These are phyloP conservation scores for Phoenix roebelenii DNA, from an alignment of 176 grass and related monocot species.

Conservation along the genomic window DNA sequence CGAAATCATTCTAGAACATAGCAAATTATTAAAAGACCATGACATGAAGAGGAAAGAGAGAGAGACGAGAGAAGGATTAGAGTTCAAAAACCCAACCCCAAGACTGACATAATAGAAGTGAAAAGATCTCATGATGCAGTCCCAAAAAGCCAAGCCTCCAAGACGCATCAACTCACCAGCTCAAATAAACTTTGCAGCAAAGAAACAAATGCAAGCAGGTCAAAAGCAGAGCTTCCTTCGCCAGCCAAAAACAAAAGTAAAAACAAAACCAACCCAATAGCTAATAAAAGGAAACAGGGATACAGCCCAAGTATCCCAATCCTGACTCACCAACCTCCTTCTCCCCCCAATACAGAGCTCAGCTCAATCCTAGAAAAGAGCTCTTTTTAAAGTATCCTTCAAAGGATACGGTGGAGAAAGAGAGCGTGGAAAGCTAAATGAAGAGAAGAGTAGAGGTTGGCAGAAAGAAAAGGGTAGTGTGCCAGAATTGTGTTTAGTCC, in stretches of 20 bases:
- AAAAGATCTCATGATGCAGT: constrained; percentile 4
- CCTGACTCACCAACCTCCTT: not conserved
- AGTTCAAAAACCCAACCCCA: too few relatives aligned
- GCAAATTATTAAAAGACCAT: not conserved
- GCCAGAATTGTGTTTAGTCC: too few relatives aligned
- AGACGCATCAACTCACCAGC: constrained; percentile 7
- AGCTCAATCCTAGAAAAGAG: too few relatives aligned
- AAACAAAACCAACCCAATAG: constrained; percentile 1
- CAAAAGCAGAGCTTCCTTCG: not conserved
- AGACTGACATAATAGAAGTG: too few relatives aligned
- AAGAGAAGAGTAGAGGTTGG: too few relatives aligned
- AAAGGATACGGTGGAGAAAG: too few relatives aligned
- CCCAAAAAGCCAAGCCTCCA: constrained; percentile 9
- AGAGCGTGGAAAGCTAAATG: too few relatives aligned
- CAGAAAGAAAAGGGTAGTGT: too few relatives aligned
- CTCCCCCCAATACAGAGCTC: too few relatives aligned
- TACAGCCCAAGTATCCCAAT: not conserved
- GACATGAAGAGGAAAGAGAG: not conserved
- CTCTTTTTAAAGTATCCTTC: too few relatives aligned
- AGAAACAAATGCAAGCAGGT: constrained; percentile 5
- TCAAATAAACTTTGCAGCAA: not conserved
- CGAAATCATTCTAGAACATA: too few relatives aligned
- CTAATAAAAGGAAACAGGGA: not conserved
- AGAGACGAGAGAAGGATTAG: not conserved
- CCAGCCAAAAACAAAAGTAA: not conserved